Evolutionary conservation across 148 eudicot species (phyloP).

Genomic region (Nepenthes gracilis): DNA sequence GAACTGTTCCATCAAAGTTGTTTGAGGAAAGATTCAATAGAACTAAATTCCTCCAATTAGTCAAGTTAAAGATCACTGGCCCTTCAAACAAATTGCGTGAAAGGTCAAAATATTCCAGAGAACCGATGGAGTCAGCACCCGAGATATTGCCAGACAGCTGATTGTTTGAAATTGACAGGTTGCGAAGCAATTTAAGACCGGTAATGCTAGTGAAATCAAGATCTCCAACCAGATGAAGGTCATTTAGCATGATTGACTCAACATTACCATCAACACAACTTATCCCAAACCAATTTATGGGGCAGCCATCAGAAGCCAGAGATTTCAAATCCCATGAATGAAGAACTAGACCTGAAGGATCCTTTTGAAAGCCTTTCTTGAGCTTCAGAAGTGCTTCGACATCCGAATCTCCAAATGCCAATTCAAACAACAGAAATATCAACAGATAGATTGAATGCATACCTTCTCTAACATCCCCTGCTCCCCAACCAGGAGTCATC

Average conservation of each 20-base stretch:
- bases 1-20: constrained; percentile 29
- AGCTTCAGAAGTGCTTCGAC: constrained; percentile 40
- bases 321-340: constrained; percentile 51
- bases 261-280: constrained; percentile 41
- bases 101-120: constrained; percentile 44
- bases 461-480: constrained; percentile 13
- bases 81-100: constrained; percentile 47
- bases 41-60: constrained; percentile 26
- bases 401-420: constrained; percentile 35
- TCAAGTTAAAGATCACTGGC: constrained; percentile 24
- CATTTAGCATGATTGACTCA: constrained; percentile 34
- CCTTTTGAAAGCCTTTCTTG: constrained; percentile 38
- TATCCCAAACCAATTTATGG: constrained; percentile 49
- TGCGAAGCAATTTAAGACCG: constrained; percentile 31
- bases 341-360: constrained; percentile 28
- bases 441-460: constrained; percentile 38
- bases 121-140: constrained; percentile 21
- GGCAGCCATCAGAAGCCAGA: constrained; percentile 53
- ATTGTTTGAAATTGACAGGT: constrained; percentile 48
- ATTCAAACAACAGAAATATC: constrained; percentile 21
- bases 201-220: constrained; percentile 33
- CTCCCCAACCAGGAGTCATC: not conserved
- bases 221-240: constrained; percentile 36
- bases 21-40: constrained; percentile 43
- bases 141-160: constrained; percentile 31